Evolutionary conservation across 768 basidiomycete genomes (phyloP), one percentile per base, ranked within the genome.

Genomic region (Leccinellum albellum): DNA sequence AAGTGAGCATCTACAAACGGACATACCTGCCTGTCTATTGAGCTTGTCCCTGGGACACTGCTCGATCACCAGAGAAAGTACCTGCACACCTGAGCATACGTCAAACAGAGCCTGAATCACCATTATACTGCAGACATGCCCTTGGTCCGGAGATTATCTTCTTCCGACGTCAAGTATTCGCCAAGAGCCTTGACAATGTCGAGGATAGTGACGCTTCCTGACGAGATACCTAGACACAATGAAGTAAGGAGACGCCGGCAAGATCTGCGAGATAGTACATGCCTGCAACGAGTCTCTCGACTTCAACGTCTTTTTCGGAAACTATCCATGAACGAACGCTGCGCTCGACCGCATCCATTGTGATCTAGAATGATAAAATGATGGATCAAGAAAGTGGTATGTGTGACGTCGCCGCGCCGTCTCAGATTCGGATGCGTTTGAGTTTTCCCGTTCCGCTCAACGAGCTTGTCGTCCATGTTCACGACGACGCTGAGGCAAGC

Each of bases 131-230:
- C 45, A 44, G 58, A 49, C 53, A 47, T 57, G 92, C 96, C 96
- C 78, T 92, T 92, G 9, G 83, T 82, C 28, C 96, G 81, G 12
- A 88, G 71, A 4, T 78, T 76, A 63, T 88, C 90, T 54, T 96
- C 89, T 56, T 94, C 91, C 2, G 91, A 86, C 0, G 91, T 95
- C 14, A 99, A 76, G 66, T 89, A 94, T 62, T 91, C 88, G 42
- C 92, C 92, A 0, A 97, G 80, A 24, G 86, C 85, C 67, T 91
- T 94, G 33, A 98, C 91, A 21, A 98, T 74, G 59, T 87, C 81
- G 5, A 94, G 75, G 14, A 97, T 75, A 20, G 85, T 81, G 9
- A 82, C 71, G 21, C 77, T 70, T 50, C 75, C 85, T 86, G 61
- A 45, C 48, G 47, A 53, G 35, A 42, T 9, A n/a, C 28, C 48